phyloP scores from a whole-genome alignment of 1,284 basidiomycete genomes.

The Marasmius fiardii region DNA sequence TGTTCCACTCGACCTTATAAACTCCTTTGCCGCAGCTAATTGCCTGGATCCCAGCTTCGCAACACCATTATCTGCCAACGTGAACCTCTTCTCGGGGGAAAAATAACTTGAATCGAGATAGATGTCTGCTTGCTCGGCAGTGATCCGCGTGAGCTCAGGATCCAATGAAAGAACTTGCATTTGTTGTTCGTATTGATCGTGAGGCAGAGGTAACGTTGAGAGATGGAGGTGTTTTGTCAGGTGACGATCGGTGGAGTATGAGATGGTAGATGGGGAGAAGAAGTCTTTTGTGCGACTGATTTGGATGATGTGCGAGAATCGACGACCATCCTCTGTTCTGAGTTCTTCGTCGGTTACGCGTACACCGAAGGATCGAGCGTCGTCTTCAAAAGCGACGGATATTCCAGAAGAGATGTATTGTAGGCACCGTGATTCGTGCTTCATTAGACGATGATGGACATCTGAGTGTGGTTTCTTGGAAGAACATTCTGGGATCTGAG shows the following conservation, averaged over 20 bases:
- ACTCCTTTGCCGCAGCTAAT: constrained; percentile 7
- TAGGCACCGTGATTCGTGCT: constrained; percentile 12
- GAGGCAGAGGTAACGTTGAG: neutral
- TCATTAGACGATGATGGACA: constrained; percentile 3
- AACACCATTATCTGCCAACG: constrained; percentile 3
- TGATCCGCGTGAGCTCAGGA: neutral
- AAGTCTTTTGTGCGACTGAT: neutral
- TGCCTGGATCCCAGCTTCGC: constrained; percentile 7
- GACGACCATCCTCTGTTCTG: constrained; percentile 1
- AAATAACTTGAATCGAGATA: neutral
- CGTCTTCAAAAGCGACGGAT: constrained; percentile 13
- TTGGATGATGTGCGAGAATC: constrained; percentile 9
- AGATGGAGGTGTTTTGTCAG: constrained; percentile 1
- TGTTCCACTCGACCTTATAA: neutral
- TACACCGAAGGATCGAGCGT: constrained; percentile 2
- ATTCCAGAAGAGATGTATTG: constrained; percentile 6
- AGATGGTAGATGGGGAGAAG: neutral
- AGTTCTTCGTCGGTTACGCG: constrained; percentile 6
- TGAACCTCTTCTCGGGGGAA: neutral
- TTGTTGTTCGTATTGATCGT: neutral
- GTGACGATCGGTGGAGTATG: neutral
- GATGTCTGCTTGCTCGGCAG: neutral
- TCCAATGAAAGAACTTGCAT: constrained; percentile 1
- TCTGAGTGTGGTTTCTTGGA: neutral
- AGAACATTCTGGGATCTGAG: neutral